These are phyloP conservation scores for Aspergillus flavus DNA, from an alignment of 2,329 filamentous ascomycete genomes.

Conservation along the genomic window DNA sequence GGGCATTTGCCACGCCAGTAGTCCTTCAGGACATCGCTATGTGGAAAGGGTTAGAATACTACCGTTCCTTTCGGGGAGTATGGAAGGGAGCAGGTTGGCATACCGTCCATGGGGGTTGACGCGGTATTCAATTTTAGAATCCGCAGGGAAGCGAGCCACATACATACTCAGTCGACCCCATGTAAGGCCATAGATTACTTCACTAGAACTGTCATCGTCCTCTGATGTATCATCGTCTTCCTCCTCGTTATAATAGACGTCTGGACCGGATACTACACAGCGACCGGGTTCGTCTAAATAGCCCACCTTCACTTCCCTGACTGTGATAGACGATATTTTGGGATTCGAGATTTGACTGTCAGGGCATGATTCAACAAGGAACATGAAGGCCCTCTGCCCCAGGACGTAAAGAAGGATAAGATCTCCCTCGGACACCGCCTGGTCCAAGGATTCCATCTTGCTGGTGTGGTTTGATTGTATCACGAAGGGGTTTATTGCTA, in stretches of 20 bases:
- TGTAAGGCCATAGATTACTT: too few species aligned
- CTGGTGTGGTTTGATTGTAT: rapidly evolving
- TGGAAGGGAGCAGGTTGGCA: not conserved
- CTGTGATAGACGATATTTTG: rapidly evolving
- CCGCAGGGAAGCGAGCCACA: not conserved
- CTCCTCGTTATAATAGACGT: not conserved
- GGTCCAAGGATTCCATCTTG: not conserved
- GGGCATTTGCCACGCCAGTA: not conserved
- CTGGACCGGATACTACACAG: not conserved
- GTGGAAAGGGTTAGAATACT: rapidly evolving
- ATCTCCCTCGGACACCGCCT: not conserved
- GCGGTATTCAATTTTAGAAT: not conserved
- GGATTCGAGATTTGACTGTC: not conserved
- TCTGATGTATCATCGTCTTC: not conserved
- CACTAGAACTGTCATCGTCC: too few species aligned
- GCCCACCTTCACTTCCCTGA: not conserved
- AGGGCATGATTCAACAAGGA: not conserved
- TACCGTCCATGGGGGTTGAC: not conserved
- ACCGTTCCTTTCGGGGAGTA: rapidly evolving
- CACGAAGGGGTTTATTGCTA: too few species aligned
- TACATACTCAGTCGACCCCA: too few species aligned
- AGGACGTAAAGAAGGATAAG: not conserved
- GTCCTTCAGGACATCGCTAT: not conserved
- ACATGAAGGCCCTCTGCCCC: rapidly evolving
- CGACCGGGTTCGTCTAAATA: not conserved